Conservation (phyloP, 2,329 filamentous ascomycete genomes). For the Blastomyces gilchristii region DNA sequence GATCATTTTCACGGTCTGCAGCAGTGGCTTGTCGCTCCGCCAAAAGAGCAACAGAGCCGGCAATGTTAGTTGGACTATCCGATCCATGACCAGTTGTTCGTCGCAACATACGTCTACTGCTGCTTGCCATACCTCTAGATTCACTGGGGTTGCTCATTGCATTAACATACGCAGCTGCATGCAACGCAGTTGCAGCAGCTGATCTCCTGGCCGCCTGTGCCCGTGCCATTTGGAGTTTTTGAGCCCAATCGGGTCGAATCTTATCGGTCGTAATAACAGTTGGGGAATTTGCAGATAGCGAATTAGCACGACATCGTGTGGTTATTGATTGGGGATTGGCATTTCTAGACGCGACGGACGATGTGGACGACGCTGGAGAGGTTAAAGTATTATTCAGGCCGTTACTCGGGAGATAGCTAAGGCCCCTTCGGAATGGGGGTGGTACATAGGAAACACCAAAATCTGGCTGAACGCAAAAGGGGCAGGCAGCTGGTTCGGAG, state of each 20-base stretch:
- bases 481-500: slow-evolving; percentile 83
- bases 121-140: slow-evolving; percentile 45
- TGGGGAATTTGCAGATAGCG: slow-evolving; percentile 70
- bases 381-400: slow-evolving; percentile 41
- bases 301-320: slow-evolving; percentile 50
- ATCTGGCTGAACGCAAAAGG: slow-evolving; percentile 88
- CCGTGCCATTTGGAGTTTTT: slow-evolving; percentile 74
- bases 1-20: slow-evolving; percentile 27
- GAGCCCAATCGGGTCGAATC: slow-evolving; percentile 87
- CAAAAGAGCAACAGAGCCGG: slow-evolving; percentile 39
- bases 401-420: slow-evolving; percentile 55
- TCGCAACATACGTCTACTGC: slow-evolving; percentile 47
- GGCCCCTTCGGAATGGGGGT: slow-evolving; percentile 75
- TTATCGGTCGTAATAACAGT: slow-evolving; percentile 86
- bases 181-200: slow-evolving; percentile 84
- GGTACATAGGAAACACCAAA: slow-evolving; percentile 93
- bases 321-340: slow-evolving; percentile 28
- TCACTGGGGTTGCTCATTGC: slow-evolving; percentile 51
- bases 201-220: slow-evolving; percentile 76
- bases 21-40: slow-evolving; percentile 32
- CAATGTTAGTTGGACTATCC: slow-evolving; percentile 29
- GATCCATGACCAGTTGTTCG: slow-evolving; percentile 28
- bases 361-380: slow-evolving; percentile 77
- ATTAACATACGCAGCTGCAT: slow-evolving; percentile 78
- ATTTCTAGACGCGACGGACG: slow-evolving; percentile 57